Evolutionary conservation across 2,329 filamentous ascomycete species (phyloP), one percentile per base, ranked within the genome.

Genomic region (Colletotrichum spinosum): DNA sequence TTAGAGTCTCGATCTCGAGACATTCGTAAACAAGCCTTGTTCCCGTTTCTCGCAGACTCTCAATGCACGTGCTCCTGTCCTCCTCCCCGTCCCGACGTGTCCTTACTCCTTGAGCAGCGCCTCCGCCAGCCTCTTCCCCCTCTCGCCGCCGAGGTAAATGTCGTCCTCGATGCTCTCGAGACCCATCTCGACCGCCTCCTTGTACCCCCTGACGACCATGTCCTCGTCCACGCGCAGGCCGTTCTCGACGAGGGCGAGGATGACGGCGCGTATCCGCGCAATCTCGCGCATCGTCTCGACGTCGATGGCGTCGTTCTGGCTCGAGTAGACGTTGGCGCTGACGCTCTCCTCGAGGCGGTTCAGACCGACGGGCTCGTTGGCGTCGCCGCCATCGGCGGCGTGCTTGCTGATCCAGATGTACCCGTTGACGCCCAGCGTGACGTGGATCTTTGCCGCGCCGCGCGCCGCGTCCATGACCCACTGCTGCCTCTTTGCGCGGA

Each of bases 371-470:
- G 86, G 69, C 8, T 74, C 74, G n/a, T 5, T 25, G 78, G 76
- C n/a, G 81, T 80, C n/a, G 4, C 25, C 25, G 4, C 25, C 25
- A 1, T 85, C 84, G 41, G 85, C 89, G 8, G 91, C 81, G 72
- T 97, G 93, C 80, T 93, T 94, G 78, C 90, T 90, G 73, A 98
- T 94, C 92, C 93, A 99, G 64, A 98, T 94, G 76, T 97, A 98
- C 1, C 96, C 96, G 73, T 99, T 99, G 44, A 99, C 96, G 2
- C 96, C 96, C 1, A 99, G 83, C 56, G 97, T 86, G 8, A 98
- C 88, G 74, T 97, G 93, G 35, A 99, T 87, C 68, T 89, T 90
- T 56, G 87, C 84, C 39, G 86, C 84, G 39, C 85, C 82, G 68
- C 83, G 79, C 8, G 76, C 77, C 6, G 76, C 77, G 65, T 90